Evolutionary conservation across 148 eudicot species (phyloP), one percentile per base, ranked within the genome.

Genomic region (Dianthus caryophyllus): DNA sequence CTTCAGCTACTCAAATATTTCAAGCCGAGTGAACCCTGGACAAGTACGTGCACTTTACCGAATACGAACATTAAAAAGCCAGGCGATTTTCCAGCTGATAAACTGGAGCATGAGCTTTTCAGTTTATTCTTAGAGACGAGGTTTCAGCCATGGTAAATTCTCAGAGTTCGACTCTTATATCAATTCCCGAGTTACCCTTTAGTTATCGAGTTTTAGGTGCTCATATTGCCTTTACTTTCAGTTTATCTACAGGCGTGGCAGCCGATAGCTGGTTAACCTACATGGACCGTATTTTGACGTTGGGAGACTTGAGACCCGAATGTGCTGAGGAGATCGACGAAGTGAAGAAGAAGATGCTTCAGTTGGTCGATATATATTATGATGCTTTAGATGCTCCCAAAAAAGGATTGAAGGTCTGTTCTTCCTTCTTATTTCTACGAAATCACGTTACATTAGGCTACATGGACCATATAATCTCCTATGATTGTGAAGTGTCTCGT

Each of bases 311-410:
- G 55, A 75, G 70, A 13, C 84, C 75, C 47, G 68, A 69, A 6
- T 43, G 66, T 29, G 57, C 51, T 16, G 71, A 66, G 21, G 90
- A 86, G 73, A 86, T 60, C 63, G 41, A 55, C 15, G 0, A 0
- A 0, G 8, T 88, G 70, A 77, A 48, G 74, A 16, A 29, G 64
- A 71, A 72, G 63, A 83, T 91, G 60, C 48, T 65, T 16, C 17
- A 67, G 54, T 64, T 91, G 62, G 60, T 87, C 20, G 86, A 91
- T 54, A 39, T 74, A 31, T 91, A 91, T 58, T 91, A 91, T 75
- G 97, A 91, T 73, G 96, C 97, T 39, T 55, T 91, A 48, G 97
- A 91, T 74, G 96, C 97, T 29, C 90, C 97, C 1, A 91, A 91
- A 76, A 86, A 86, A 70, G 97, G 88, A 20, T 77, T 79, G 54